A percentile compares a stretch with the other conserved stretches of the same genome.
These are phyloP conservation scores for Lumnitzera racemosa DNA, from an alignment of 345 rosid species.

Conservation along the genomic window DNA sequence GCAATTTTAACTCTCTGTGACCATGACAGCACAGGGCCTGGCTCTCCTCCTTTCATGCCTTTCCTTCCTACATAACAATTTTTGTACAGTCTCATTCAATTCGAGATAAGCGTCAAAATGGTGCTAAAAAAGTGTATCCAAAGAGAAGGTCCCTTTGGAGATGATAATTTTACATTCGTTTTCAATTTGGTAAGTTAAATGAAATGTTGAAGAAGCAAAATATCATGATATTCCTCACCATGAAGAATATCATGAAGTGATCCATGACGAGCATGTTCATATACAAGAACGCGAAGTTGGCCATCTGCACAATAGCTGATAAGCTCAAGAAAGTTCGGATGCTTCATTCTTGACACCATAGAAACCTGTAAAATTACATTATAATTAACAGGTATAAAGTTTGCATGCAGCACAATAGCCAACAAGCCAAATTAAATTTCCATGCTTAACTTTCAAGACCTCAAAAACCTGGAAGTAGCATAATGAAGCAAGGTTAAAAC, in stretches of 20 bases:
- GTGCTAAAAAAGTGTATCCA: too few species aligned
- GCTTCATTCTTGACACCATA: slow-evolving; percentile 29
- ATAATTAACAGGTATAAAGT: not conserved
- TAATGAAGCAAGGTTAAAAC: too few species aligned
- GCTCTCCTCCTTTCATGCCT: slow-evolving; percentile 8
- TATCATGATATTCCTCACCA: slow-evolving; percentile 5
- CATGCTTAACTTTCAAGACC: too few species aligned
- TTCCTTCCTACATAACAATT: not conserved
- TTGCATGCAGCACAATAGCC: too few species aligned
- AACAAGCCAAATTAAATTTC: too few species aligned
- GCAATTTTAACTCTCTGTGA: slow-evolving; percentile 15
- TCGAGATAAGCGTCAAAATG: too few species aligned
- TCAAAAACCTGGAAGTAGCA: too few species aligned
- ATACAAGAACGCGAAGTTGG: slow-evolving; percentile 23
- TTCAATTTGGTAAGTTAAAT: not conserved
- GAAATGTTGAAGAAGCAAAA: not conserved
- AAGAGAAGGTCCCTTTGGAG: not conserved
- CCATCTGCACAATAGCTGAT: slow-evolving; percentile 27
- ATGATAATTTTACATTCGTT: not conserved
- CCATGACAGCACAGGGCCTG: slow-evolving; percentile 11
- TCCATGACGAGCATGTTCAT: slow-evolving; percentile 25
- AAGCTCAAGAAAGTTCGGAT: slow-evolving; percentile 32
- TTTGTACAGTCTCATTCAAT: too few species aligned
- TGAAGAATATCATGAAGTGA: slow-evolving; percentile 35
- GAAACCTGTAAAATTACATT: slow-evolving; percentile 21